phyloP scores from a whole-genome alignment of 2,329 filamentous ascomycete species.

The Fusarium sambucinum region DNA sequence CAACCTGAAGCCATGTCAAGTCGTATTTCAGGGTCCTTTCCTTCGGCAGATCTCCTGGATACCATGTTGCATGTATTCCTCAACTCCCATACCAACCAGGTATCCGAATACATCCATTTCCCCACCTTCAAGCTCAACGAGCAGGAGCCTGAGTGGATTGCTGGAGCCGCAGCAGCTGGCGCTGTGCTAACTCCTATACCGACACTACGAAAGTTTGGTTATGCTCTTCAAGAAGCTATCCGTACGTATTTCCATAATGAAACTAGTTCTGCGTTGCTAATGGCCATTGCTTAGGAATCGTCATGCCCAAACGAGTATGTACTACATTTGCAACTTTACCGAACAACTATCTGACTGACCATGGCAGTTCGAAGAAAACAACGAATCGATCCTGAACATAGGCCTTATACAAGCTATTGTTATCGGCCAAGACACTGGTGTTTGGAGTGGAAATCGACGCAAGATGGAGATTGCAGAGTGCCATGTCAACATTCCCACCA shows the following conservation, averaged over 20 bases:
- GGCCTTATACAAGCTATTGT: conserved; percentile 64
- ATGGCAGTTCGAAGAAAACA: conserved; percentile 62
- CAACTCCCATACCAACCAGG: conserved; percentile 66
- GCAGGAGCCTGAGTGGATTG: conserved; percentile 70
- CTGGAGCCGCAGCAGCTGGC: conserved; percentile 70
- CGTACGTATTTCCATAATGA: conserved; percentile 49
- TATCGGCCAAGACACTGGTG: conserved; percentile 62
- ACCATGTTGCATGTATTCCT: conserved; percentile 72
- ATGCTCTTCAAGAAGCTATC: conserved; percentile 65
- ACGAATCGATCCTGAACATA: conserved; percentile 59
- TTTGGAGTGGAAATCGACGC: conserved; percentile 67
- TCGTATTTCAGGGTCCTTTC: conserved; percentile 71
- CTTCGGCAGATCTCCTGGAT: conserved; percentile 70
- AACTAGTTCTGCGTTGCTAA: not conserved
- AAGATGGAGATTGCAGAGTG: conserved; percentile 70
- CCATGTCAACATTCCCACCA: conserved; percentile 60
- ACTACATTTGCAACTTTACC: not conserved
- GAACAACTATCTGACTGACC: conserved; percentile 10
- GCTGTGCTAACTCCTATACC: conserved; percentile 69
- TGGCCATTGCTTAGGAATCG: conserved; percentile 41
- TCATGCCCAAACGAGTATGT: conserved; percentile 50
- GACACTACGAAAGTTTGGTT: conserved; percentile 71
- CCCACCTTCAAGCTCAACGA: conserved; percentile 68
- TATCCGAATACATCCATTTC: conserved; percentile 72
- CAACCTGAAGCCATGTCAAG: conserved; percentile 62